Evolutionary conservation across 306 rosid species (phyloP).

Genomic region (Elaeagnus macrophylla): DNA sequence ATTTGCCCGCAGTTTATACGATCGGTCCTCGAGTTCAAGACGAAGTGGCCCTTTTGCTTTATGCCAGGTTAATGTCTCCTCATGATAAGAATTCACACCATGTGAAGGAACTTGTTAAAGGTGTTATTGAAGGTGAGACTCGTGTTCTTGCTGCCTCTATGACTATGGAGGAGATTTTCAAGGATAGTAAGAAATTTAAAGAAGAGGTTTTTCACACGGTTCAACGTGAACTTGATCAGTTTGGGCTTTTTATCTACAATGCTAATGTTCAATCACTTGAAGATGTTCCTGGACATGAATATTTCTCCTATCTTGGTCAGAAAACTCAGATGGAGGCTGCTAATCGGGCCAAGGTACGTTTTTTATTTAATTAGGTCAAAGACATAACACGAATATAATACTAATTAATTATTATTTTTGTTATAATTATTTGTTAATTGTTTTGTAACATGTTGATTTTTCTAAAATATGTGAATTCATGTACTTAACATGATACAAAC

Average conservation of each 20-base stretch:
- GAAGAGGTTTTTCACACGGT: constrained; percentile 47
- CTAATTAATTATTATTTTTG: no score
- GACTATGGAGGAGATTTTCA: constrained; percentile 55
- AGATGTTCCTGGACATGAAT: constrained; percentile 53
- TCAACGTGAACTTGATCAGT: constrained; percentile 50
- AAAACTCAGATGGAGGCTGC: constrained; percentile 64
- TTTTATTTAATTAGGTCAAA: no score
- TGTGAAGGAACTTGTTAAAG: constrained; percentile 44
- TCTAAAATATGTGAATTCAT: no score
- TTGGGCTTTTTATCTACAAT: constrained; percentile 53
- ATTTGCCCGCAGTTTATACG: constrained; percentile 56
- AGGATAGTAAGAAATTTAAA: constrained; percentile 40
- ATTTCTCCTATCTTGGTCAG: constrained; percentile 56
- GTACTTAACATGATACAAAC: no score
- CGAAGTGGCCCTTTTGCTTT: constrained; percentile 21
- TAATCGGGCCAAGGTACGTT: constrained; percentile 35
- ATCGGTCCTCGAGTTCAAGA: constrained; percentile 49
- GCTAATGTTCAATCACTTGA: constrained; percentile 55
- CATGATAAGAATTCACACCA: constrained; percentile 45
- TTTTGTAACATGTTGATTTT: no score
- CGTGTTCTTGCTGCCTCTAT: constrained; percentile 58
- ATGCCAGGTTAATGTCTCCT: constrained; percentile 40
- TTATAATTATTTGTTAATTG: no score
- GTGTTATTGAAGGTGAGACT: constrained; percentile 57
- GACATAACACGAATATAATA: no score